phyloP scores from a whole-genome alignment of 2,329 filamentous ascomycete genomes.

The Aureobasidium sp. region DNA sequence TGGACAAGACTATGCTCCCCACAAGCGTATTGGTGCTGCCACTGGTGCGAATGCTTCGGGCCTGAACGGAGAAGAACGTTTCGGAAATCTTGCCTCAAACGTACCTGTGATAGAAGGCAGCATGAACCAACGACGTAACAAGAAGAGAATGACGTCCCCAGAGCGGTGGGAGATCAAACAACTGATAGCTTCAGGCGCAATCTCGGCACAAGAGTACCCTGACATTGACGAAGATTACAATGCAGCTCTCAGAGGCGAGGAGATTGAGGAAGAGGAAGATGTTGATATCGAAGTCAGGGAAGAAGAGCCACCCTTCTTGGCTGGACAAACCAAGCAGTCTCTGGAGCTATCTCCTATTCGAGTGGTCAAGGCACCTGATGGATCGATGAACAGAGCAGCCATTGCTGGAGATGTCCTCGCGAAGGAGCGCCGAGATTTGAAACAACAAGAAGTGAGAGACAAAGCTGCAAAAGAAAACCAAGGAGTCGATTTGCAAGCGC shows the following conservation, averaged over 20 bases:
- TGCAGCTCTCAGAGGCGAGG: conserved; percentile 85
- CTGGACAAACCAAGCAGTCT: conserved; percentile 96
- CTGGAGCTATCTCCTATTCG: conserved; percentile 95
- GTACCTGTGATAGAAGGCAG: conserved; percentile 72
- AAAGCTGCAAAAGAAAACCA: conserved; percentile 76
- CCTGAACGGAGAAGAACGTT: conserved; percentile 70
- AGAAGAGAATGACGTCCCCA: conserved; percentile 96
- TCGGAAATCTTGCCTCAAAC: conserved; percentile 55
- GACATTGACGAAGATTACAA: conserved; percentile 96
- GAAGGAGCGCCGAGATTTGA: conserved; percentile 89
- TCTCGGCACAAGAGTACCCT: conserved; percentile 93
- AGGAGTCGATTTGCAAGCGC: conserved; percentile 84
- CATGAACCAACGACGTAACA: conserved; percentile 64
- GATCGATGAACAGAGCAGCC: conserved; percentile 96
- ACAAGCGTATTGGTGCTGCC: conserved; percentile 81
- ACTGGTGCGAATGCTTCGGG: conserved; percentile 91
- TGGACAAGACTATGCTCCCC: conserved; percentile 83
- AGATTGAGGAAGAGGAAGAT: conserved; percentile 94
- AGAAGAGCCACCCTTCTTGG: conserved; percentile 95
- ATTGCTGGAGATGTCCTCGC: conserved; percentile 92
- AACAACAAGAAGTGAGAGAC: conserved; percentile 89
- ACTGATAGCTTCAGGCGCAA: conserved; percentile 93
- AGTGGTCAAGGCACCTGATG: conserved; percentile 97
- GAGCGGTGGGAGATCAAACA: conserved; percentile 99
- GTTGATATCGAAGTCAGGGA: conserved; percentile 97